Base-by-base conservation (phyloP, 2,329 filamentous ascomycete genomes). In the Stylonectria norvegica region DNA sequence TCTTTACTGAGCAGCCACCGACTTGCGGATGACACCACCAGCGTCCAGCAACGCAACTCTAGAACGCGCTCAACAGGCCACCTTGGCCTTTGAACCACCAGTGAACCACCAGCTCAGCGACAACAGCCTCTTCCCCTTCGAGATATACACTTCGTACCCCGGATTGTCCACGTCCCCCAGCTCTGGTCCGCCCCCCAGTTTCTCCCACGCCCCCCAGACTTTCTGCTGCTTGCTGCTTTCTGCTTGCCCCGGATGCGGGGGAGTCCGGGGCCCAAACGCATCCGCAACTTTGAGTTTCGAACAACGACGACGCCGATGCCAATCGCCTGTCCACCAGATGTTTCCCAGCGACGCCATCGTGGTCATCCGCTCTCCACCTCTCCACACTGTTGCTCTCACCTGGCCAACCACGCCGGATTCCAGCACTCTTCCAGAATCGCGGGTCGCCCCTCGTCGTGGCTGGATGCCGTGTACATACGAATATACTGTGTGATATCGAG, bases 61-160 rank as follows among this genome's bases (percentile, higher is more conserved):
- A 48, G 48, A 52, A 47, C 52, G 36, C 30, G 10, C 30, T 7
- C 17, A 54, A 53, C 52, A 47, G 50, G 45, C 48, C 48, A 55
- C 37, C 36, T 16, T 35, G 39, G 47, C 29, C n/a, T n/a, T n/a
- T n/a, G n/a, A n/a, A n/a, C n/a, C n/a, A n/a, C n/a, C n/a, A n/a
- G n/a, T n/a, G n/a, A n/a, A n/a, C n/a, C n/a, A n/a, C n/a, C n/a
- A n/a, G n/a, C n/a, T n/a, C n/a, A n/a, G n/a, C n/a, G n/a, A n/a
- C n/a, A n/a, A n/a, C n/a, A n/a, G n/a, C n/a, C n/a, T n/a, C n/a
- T n/a, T n/a, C n/a, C n/a, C n/a, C n/a, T n/a, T n/a, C n/a, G n/a
- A n/a, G n/a, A n/a, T n/a, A n/a, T n/a, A n/a, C n/a, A n/a, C n/a
- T n/a, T 16, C 18, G 18, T 50, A 56, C 51, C 53, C 49, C 53